These are phyloP conservation scores for Pseudofabraea citricarpa DNA, from an alignment of 2,329 filamentous ascomycete species.

Conservation along the genomic window DNA sequence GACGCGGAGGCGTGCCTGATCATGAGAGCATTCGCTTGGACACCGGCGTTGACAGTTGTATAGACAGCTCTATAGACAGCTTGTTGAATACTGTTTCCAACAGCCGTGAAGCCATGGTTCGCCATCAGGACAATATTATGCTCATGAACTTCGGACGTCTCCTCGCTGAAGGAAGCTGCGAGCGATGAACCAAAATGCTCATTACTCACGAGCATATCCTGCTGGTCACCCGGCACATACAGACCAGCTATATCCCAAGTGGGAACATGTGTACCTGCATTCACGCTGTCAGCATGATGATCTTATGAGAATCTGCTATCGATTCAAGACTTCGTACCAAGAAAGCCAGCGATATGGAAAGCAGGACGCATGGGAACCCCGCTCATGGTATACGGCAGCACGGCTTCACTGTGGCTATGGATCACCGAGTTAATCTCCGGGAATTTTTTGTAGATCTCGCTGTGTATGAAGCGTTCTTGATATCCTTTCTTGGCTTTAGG, in stretches of 20 bases:
- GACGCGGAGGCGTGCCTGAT: constrained; percentile 8
- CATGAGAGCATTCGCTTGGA: constrained; percentile 34
- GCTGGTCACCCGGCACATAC: constrained; percentile 21
- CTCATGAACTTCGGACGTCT: constrained; percentile 9
- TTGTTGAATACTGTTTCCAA: constrained; percentile 32
- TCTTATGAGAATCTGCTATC: too few relatives aligned
- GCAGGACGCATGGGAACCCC: constrained; percentile 34
- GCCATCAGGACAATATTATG: constrained; percentile 38
- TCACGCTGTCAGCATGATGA: too few relatives aligned
- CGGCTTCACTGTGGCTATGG: constrained; percentile 38
- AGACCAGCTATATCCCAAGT: constrained; percentile 28
- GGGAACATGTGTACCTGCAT: constrained; percentile 21
- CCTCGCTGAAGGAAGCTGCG: constrained; percentile 27
- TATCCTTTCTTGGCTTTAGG: constrained; percentile 33
- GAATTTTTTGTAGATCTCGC: constrained; percentile 39
- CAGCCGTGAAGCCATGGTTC: constrained; percentile 38
- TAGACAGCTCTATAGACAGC: constrained; percentile 38
- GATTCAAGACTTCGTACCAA: too few relatives aligned
- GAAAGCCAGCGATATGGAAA: constrained; percentile 39
- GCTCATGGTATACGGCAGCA: constrained; percentile 38
- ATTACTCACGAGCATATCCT: constrained; percentile 34
- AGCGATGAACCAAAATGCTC: constrained; percentile 30
- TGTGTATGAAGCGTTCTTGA: constrained; percentile 41
- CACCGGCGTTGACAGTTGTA: constrained; percentile 36
- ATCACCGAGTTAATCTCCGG: constrained; percentile 34